phyloP scores from a whole-genome alignment of 78 protist genomes.

The Isochrysis galbana region DNA sequence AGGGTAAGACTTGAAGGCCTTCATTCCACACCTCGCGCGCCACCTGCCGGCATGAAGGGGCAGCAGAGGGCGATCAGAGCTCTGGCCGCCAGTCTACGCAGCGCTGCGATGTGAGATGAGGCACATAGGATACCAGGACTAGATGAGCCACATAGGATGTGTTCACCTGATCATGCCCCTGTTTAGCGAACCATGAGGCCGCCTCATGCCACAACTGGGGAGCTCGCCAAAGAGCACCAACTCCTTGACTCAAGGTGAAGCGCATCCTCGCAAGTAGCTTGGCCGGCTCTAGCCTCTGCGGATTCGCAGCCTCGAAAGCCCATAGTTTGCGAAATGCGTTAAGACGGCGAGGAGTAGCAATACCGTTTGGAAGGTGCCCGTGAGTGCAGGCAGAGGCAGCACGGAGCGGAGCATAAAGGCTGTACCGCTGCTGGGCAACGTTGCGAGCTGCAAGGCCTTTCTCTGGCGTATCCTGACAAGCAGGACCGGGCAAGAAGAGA shows the following conservation, averaged over 20 bases:
- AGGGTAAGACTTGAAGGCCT: not conserved
- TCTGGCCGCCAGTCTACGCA: not conserved
- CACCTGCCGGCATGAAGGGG: not conserved
- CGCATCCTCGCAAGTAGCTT: not conserved
- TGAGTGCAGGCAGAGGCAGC: not conserved
- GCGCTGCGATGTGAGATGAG: not conserved
- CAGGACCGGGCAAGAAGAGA: too few relatives aligned
- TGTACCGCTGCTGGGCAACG: not conserved
- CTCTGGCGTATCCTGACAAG: not conserved
- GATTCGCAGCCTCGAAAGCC: not conserved
- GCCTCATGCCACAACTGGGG: slow-evolving; percentile 10
- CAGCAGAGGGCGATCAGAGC: not conserved
- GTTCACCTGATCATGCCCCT: not conserved
- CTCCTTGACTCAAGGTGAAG: not conserved
- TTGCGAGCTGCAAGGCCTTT: not conserved
- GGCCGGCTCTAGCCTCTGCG: not conserved
- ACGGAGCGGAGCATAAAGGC: not conserved
- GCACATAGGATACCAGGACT: not conserved
- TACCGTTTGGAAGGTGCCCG: not conserved
- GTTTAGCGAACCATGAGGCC: not conserved
- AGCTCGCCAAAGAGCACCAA: not conserved
- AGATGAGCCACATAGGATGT: not conserved
- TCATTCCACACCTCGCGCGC: not conserved
- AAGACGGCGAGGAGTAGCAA: not conserved
- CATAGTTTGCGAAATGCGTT: not conserved